Base-by-base conservation (phyloP, 129 eudicot genomes). In the Oenanthe sinensis region DNA sequence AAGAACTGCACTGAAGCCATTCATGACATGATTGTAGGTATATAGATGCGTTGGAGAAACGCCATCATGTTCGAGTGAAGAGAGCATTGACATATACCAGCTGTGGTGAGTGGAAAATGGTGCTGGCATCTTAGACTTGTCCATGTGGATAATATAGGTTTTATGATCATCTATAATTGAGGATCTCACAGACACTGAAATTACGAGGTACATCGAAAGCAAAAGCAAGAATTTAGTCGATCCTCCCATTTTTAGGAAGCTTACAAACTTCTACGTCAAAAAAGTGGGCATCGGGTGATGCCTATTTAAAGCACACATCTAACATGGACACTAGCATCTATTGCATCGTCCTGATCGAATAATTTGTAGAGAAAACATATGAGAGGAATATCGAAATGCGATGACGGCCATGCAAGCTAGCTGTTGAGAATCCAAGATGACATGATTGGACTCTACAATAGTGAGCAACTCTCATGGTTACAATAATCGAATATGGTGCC, bases 71-170 rank as follows among this genome's bases (percentile, higher is more conserved):
- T 49, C 22, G 0, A 49, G 55, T 2, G 91, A 83, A 33, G 85
- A 81, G 74, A 88, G 87, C 19, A 71, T 30, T 10, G 91, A 88
- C 63, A 80, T 76, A 77, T 88, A 85, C 91, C 91, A 88, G 19
- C 36, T 76, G 47, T 85, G 87, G 75, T 81, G 91, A 79, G 74
- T 37, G 22, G 87, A 40, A 39, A 75, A 88, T 28, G 85, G 84
- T 39, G 87, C 62, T 71, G 91, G 91, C 89, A 83, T 85, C 69
- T 67, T 47, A 26, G 85, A 85, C 77, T 83, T 85, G 82, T 49
- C 55, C 8, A 49, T 49, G 55, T 49, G 55, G 55, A 49, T 49
- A 17, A 49, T 49, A 5, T 49, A 88, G 40, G 91, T 65, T 78
- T 11, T 49, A 16, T 49, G 22, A 49, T 49, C 46, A 6, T 44